Base-by-base conservation (phyloP, 1,284 basidiomycete species). In the Trametes hirsuta region DNA sequence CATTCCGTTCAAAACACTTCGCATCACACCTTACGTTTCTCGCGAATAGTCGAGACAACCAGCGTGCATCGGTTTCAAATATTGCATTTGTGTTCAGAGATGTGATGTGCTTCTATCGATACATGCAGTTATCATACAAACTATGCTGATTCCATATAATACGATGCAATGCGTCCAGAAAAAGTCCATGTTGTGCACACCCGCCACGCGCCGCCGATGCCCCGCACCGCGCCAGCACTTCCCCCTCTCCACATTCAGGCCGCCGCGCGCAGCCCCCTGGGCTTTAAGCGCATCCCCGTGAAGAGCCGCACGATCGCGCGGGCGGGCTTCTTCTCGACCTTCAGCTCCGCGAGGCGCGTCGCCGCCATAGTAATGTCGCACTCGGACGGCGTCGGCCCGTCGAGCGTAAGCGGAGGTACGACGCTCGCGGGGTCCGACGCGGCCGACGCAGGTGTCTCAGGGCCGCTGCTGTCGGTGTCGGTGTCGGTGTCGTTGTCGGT, bases 371-470 rank as follows among this genome's bases (percentile, higher is more conserved):
- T 53, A 40, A 65, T 50, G 22, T 61, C 64, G 35, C 53, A 58
- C 34, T 58, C 58, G n/a, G 47, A 47, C 10, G 44, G 57, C 4
- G 30, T 21, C 21, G 40, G 57, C 22, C 24, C 47, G 18, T 63
- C 62, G 21, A 68, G 58, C n/a, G 45, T 47, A n/a, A 69, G 48
- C 3, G 65, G 47, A 4, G 67, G 63, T 9, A 68, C 56, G 39
- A 37, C 42, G 39, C 40, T 48, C 14, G 34, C 41, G 15, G 47
- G 52, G 14, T 63, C 44, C 1, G 49, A 22, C 9, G 66, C 62
- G 22, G 42, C 48, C 45, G 61, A 62, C 56, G 61, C 62, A 1
- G 70, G 70, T 1, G 69, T 71, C 49, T 63, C 35, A 3, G 69
- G 70, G 15, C 64, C 58, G 21, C 52, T 56, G 56, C 65, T 68